These are phyloP conservation scores for Silybum marianum DNA, from an alignment of 129 eudicot genomes.

Conservation along the genomic window DNA sequence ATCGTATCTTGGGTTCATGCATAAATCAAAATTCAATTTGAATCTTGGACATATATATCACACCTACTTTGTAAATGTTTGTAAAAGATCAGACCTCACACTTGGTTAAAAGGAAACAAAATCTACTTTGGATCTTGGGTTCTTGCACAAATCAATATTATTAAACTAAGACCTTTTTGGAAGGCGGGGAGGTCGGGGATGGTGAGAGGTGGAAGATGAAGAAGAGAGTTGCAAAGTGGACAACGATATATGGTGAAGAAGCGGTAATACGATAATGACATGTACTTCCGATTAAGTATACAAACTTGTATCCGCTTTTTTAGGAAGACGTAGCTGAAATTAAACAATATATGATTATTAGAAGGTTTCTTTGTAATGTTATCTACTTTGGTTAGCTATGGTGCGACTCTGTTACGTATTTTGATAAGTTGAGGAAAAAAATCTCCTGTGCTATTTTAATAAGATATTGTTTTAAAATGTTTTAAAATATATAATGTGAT, in stretches of 20 bases:
- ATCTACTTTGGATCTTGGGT: background rate
- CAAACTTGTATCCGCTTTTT: background rate
- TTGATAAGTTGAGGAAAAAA: too few species aligned
- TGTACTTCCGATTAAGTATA: background rate
- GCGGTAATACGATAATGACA: background rate
- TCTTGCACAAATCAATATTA: background rate
- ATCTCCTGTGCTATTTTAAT: too few species aligned
- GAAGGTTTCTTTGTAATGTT: background rate
- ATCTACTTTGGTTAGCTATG: too few species aligned
- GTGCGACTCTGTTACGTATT: too few species aligned
- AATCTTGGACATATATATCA: background rate
- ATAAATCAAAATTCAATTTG: background rate
- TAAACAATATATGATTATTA: too few species aligned
- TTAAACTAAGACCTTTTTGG: background rate
- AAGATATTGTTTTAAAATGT: too few species aligned
- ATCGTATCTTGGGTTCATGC: background rate
- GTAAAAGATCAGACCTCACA: background rate
- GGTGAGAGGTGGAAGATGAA: background rate
- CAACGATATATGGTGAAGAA: background rate
- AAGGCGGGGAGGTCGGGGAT: background rate
- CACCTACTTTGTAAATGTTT: background rate
- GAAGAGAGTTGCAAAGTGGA: background rate
- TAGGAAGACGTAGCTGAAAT: too few species aligned
- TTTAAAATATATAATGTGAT: too few species aligned
- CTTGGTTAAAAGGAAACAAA: background rate